Percentiles rank a stretch among this genome's conserved stretches.
These are phyloP conservation scores for Colletotrichum endophyticum DNA, from an alignment of 2,329 filamentous ascomycete species.

Conservation along the genomic window DNA sequence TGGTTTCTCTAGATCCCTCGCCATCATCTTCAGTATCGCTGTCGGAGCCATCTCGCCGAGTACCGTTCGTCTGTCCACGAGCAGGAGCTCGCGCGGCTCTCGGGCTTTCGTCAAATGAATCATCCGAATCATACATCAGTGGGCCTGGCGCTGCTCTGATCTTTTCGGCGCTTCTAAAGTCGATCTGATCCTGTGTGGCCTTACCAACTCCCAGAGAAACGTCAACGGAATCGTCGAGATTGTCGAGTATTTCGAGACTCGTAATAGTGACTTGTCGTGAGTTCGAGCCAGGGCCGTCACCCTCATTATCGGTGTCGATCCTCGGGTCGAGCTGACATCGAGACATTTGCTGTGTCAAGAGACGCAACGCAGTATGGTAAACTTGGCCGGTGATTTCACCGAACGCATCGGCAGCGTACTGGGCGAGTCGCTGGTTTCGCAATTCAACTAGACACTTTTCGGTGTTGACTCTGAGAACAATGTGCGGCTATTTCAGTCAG, in stretches of 20 bases:
- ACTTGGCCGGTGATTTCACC: constrained; percentile 78
- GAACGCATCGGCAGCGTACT: constrained; percentile 73
- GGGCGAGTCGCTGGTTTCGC: constrained; percentile 77
- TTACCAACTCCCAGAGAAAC: constrained; percentile 64
- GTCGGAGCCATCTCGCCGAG: constrained; percentile 37
- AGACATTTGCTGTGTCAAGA: constrained; percentile 71
- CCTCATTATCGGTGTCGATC: constrained; percentile 47
- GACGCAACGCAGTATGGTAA: constrained; percentile 75
- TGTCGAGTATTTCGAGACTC: constrained; percentile 61
- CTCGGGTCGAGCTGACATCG: constrained; percentile 68
- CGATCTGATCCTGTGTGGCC: constrained; percentile 49
- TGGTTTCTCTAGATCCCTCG: constrained; percentile 36
- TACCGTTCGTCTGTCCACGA: constrained; percentile 29
- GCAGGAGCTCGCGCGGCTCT: constrained; percentile 24
- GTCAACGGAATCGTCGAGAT: constrained; percentile 57
- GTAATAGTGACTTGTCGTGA: constrained; percentile 45
- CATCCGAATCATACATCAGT: constrained; percentile 34
- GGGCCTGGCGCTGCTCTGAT: constrained; percentile 39
- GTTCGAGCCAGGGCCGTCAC: constrained; percentile 26
- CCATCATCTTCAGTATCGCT: constrained; percentile 24
- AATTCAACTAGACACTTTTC: constrained; percentile 84
- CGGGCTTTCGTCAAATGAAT: constrained; percentile 33
- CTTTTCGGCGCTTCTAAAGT: constrained; percentile 52
- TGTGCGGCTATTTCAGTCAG: constrained; percentile 61
- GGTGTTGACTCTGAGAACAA: constrained; percentile 81